These are phyloP conservation scores for Quercus lobata DNA, from an alignment of 331 rosid genomes.

Conservation along the genomic window DNA sequence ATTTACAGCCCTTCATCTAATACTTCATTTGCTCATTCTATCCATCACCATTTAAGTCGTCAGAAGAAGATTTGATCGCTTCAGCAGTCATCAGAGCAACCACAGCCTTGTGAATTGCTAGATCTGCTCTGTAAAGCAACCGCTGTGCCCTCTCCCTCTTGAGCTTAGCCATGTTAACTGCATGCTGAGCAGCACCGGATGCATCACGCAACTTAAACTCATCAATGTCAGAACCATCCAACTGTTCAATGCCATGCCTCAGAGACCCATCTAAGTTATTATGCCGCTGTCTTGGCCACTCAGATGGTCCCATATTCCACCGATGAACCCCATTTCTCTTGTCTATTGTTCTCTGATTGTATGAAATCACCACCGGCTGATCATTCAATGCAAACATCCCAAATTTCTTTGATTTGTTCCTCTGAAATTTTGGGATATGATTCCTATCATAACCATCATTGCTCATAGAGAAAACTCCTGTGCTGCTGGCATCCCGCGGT, in stretches of 20 bases:
- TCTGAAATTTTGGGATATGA: conserved; percentile 38
- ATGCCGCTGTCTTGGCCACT: conserved; percentile 42
- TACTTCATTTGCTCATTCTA: not conserved
- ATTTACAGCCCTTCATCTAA: conserved; percentile 1
- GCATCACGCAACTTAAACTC: conserved; percentile 67
- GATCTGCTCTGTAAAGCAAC: conserved; percentile 68
- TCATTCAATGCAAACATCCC: conserved; percentile 40
- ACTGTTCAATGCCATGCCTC: conserved; percentile 46
- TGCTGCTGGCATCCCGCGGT: conserved; percentile 47
- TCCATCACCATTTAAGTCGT: conserved; percentile 38
- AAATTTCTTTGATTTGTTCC: conserved; percentile 54
- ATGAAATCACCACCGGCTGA: conserved; percentile 25
- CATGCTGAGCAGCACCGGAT: conserved; percentile 60
- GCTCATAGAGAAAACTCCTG: conserved; percentile 31
- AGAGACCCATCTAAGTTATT: conserved; percentile 38
- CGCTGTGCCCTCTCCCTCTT: conserved; percentile 71
- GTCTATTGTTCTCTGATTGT: conserved; percentile 35
- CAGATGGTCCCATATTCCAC: conserved; percentile 37
- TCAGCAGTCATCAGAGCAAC: conserved; percentile 90
- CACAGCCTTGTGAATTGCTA: conserved; percentile 83
- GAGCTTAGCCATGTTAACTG: conserved; percentile 53
- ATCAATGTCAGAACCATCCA: conserved; percentile 54
- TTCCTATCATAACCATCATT: conserved; percentile 55
- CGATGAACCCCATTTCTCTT: conserved; percentile 48
- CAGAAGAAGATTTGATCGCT: conserved; percentile 57